Percentiles rank a stretch among this genome's conserved stretches.
Conservation (phyloP, 2,329 filamentous ascomycete genomes). For the Fusarium bulbicola region DNA sequence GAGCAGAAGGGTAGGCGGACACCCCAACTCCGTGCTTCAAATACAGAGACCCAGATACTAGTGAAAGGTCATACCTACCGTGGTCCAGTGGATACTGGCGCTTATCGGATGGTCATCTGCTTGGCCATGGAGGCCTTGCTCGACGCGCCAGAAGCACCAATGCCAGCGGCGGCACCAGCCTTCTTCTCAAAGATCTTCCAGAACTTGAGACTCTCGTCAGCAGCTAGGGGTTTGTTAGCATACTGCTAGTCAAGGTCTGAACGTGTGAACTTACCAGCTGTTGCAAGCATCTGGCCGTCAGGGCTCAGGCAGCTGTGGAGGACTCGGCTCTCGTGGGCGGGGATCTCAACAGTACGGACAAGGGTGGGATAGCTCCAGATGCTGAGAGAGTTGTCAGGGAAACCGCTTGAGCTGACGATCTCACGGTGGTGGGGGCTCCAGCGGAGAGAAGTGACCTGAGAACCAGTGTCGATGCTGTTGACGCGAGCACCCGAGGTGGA, state of each 20-base stretch:
- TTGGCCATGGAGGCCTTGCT: slow-evolving; percentile 88
- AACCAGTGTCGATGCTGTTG: slow-evolving; percentile 99
- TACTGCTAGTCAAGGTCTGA: neutral
- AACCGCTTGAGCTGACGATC: slow-evolving; percentile 96
- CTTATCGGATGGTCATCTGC: slow-evolving; percentile 92
- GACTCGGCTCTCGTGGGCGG: slow-evolving; percentile 95
- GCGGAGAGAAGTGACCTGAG: slow-evolving; percentile 93
- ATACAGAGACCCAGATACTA: slow-evolving; percentile 54
- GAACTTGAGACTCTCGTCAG: slow-evolving; percentile 98
- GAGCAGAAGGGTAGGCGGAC: slow-evolving; percentile 53
- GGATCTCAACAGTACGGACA: slow-evolving; percentile 97
- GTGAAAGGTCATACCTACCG: slow-evolving; percentile 59
- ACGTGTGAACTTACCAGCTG: slow-evolving; percentile 70
- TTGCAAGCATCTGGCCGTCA: slow-evolving; percentile 97
- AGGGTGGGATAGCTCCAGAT: slow-evolving; percentile 99
- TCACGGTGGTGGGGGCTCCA: slow-evolving; percentile 98
- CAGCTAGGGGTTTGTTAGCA: slow-evolving; percentile 61
- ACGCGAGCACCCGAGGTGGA: slow-evolving; percentile 95
- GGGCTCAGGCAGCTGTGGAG: slow-evolving; percentile 97
- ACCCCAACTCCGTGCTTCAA: slow-evolving; percentile 66
- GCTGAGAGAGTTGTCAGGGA: slow-evolving; percentile 98
- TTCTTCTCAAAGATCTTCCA: slow-evolving; percentile 99
- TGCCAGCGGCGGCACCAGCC: slow-evolving; percentile 74
- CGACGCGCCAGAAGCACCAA: slow-evolving; percentile 72
- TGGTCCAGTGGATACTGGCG: slow-evolving; percentile 44